A percentile compares a stretch with the other conserved stretches of the same genome.
Evolutionary conservation across 192 early-diverging fungal species (phyloP).

Genomic region (Haplosporangium gracile): DNA sequence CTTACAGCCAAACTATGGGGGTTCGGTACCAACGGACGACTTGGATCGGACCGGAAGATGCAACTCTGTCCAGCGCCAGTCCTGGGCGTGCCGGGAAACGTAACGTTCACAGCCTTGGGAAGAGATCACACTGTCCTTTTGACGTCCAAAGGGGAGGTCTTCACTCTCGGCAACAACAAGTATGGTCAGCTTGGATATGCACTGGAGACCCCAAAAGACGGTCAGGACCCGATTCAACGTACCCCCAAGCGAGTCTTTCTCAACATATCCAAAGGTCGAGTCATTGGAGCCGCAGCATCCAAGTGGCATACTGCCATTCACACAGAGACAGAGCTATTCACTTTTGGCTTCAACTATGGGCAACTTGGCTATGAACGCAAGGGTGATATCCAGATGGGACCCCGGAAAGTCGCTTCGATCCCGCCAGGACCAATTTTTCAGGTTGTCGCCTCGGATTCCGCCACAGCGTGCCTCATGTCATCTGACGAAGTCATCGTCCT

Average conservation of each 20-base stretch:
- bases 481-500: constrained; percentile 73
- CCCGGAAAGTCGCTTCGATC: constrained; percentile 73
- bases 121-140: constrained; percentile 79
- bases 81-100: constrained; percentile 57
- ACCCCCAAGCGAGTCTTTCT: constrained; percentile 68
- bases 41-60: constrained; percentile 77
- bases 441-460: constrained; percentile 73
- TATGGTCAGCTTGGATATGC: constrained; percentile 72
- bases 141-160: constrained; percentile 66
- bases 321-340: constrained; percentile 70
- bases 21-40: constrained; percentile 76
- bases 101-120: constrained; percentile 66
- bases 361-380: constrained; percentile 71
- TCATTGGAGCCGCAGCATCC: constrained; percentile 75
- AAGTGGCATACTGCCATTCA: constrained; percentile 76
- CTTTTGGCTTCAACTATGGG: constrained; percentile 79
- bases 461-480: constrained; percentile 72
- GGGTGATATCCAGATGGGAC: constrained; percentile 64
- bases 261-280: constrained; percentile 62
- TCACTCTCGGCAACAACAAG: constrained; percentile 77
- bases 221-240: constrained; percentile 57
- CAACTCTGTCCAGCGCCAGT: constrained; percentile 65
- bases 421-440: constrained; percentile 65
- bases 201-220: constrained; percentile 42
- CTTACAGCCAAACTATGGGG: constrained; percentile 68